Evolutionary conservation across 371 early-diverging fungal species (phyloP).

Genomic region (Syncephalastrum contaminatum): DNA sequence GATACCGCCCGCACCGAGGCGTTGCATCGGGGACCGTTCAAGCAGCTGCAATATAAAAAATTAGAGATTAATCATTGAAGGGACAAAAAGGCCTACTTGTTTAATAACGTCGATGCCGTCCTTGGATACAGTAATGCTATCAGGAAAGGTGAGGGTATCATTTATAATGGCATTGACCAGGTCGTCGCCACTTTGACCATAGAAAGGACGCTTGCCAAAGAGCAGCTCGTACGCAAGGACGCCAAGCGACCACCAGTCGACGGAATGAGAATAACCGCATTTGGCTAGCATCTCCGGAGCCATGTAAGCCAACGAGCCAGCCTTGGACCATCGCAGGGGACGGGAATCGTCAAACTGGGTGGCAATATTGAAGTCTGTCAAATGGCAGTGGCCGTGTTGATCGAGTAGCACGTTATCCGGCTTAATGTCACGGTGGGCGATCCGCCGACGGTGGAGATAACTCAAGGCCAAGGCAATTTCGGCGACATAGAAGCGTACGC

Average conservation of each 20-base stretch:
- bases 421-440: constrained; percentile 88
- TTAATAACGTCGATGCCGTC: constrained; percentile 56
- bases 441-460: constrained; percentile 63
- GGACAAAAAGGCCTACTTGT: constrained; percentile 32
- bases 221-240: constrained; percentile 79
- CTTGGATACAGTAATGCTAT: constrained; percentile 43
- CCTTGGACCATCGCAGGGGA: constrained; percentile 56
- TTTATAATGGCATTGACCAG: constrained; percentile 60
- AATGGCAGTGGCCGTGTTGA: constrained; percentile 76
- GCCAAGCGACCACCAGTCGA: constrained; percentile 92
- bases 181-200: constrained; percentile 33
- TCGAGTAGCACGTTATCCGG: constrained; percentile 96
- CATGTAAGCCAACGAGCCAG: constrained; percentile 74
- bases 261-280: constrained; percentile 64
- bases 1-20: constrained; percentile 57
- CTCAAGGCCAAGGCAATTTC: constrained; percentile 68
- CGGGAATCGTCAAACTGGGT: constrained; percentile 54
- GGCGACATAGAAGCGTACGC: constrained; percentile 75
- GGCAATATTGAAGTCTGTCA: constrained; percentile 89
- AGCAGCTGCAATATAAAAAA: constrained; percentile 39
- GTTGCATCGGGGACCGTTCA: constrained; percentile 49
- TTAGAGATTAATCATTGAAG: no score
- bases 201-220: constrained; percentile 82
- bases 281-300: constrained; percentile 73
- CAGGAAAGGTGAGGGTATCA: constrained; percentile 58